These are phyloP conservation scores for Aspergillus ochraceus DNA, from an alignment of 2,329 filamentous ascomycete species.

Conservation along the genomic window DNA sequence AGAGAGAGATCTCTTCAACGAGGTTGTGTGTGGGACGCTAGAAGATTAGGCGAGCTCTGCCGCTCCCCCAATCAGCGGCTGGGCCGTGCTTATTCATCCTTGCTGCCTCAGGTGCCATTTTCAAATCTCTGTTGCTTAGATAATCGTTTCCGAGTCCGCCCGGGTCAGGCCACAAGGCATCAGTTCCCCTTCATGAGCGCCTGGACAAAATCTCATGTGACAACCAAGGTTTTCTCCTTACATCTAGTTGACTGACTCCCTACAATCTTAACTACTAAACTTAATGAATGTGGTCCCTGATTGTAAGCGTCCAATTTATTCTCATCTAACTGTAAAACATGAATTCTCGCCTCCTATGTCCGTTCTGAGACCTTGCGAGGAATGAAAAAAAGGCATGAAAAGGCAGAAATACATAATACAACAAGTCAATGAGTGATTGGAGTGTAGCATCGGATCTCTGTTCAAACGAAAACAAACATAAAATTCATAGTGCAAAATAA, in stretches of 20 bases:
- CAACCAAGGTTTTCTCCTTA: background rate
- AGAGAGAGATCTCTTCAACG: constrained; percentile 29
- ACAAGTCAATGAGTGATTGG: background rate
- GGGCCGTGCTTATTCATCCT: no score
- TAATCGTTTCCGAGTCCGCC: background rate
- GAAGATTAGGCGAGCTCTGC: constrained; percentile 39
- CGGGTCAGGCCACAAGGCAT: background rate
- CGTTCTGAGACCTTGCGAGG: background rate
- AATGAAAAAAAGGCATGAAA: background rate
- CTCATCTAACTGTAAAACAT: background rate
- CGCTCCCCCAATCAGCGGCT: constrained; percentile 23
- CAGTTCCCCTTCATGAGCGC: background rate
- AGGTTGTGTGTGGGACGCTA: constrained; percentile 47
- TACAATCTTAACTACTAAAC: background rate
- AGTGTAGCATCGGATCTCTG: background rate
- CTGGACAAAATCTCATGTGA: no score
- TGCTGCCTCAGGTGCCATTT: constrained; percentile 15
- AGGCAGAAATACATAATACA: background rate
- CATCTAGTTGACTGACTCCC: background rate
- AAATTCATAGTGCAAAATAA: background rate
- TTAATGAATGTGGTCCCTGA: background rate
- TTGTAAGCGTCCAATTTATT: background rate
- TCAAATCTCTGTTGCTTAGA: background rate
- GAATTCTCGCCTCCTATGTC: background rate
- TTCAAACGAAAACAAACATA: background rate